Conservation (phyloP, 2,329 filamentous ascomycete species). For the Pestalotiopsis sp. region DNA sequence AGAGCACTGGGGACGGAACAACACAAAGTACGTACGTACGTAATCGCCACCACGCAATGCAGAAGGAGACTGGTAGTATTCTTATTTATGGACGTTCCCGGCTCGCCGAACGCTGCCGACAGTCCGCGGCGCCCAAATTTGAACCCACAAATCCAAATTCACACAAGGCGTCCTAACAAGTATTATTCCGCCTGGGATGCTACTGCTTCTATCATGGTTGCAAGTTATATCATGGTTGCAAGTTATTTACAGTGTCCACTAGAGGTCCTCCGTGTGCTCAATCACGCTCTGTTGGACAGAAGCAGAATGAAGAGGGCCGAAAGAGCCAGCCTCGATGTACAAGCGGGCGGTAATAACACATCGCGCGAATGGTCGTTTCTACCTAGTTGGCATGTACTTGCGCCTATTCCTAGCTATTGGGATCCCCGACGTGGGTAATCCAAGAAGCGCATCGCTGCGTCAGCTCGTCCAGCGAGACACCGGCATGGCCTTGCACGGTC, state of each 20-base stretch:
- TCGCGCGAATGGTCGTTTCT: neutral
- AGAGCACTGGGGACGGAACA: neutral
- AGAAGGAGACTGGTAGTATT: neutral
- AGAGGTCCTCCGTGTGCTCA: neutral
- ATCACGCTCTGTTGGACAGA: neutral
- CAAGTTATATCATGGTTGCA: neutral
- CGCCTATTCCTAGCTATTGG: neutral
- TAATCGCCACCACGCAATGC: neutral
- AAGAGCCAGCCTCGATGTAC: neutral
- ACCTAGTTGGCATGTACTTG: neutral
- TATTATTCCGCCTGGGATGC: neutral
- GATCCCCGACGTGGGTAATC: neutral
- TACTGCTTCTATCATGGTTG: neutral
- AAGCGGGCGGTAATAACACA: neutral
- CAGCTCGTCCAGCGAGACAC: conserved; percentile 1
- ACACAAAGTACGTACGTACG: neutral
- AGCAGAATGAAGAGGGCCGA: neutral
- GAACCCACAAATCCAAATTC: neutral
- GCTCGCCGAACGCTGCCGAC: neutral
- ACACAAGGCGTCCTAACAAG: neutral
- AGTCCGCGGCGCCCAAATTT: neutral
- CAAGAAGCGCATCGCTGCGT: conserved; percentile 1
- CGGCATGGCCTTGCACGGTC: conserved; percentile 4
- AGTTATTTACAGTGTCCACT: neutral
- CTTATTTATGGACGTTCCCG: neutral